Percentiles rank a stretch among this genome's conserved stretches.
Conservation (phyloP, 805 yeast species). For the Dipodascopsis tothii region DNA sequence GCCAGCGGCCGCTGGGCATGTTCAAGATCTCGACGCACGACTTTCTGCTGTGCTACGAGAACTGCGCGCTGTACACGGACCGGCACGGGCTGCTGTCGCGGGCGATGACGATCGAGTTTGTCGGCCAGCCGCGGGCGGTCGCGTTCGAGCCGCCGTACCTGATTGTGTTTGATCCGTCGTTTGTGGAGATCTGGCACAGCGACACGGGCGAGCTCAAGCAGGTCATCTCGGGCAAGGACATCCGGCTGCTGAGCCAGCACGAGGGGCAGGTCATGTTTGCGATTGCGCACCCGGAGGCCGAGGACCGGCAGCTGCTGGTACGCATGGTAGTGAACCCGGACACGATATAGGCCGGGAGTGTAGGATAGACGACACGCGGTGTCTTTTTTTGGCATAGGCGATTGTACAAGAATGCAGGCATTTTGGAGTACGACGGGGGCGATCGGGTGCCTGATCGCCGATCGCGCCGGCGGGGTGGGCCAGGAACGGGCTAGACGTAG, state of each 20-base stretch:
- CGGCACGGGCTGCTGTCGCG: constrained; percentile 39
- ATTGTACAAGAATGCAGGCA: too few species aligned
- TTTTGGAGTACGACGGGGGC: too few species aligned
- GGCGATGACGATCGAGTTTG: constrained; percentile 38
- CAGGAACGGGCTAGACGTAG: too few species aligned
- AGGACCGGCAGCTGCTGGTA: constrained; percentile 9
- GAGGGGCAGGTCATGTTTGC: constrained; percentile 7
- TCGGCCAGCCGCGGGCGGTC: constrained; percentile 31
- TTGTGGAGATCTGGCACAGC: constrained; percentile 61
- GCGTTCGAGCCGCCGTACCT: constrained; percentile 43
- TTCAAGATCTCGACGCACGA: constrained; percentile 49
- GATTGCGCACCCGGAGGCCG: constrained; percentile 16
- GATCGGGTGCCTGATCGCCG: too few species aligned
- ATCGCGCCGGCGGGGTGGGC: too few species aligned
- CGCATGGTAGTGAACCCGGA: constrained; percentile 7
- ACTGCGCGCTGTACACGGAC: constrained; percentile 60
- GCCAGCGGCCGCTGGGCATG: constrained; percentile 50
- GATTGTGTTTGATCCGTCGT: constrained; percentile 53
- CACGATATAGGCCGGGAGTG: constrained; percentile 5
- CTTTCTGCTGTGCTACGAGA: constrained; percentile 59
- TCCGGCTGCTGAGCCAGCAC: constrained; percentile 27
- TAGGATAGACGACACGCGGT: too few species aligned
- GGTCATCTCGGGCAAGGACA: constrained; percentile 64
- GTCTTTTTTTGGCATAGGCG: too few species aligned
- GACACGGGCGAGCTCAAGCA: constrained; percentile 45